Conservation (phyloP, 176 grass and related monocot genomes). For the Urochloa ruziziensis region DNA sequence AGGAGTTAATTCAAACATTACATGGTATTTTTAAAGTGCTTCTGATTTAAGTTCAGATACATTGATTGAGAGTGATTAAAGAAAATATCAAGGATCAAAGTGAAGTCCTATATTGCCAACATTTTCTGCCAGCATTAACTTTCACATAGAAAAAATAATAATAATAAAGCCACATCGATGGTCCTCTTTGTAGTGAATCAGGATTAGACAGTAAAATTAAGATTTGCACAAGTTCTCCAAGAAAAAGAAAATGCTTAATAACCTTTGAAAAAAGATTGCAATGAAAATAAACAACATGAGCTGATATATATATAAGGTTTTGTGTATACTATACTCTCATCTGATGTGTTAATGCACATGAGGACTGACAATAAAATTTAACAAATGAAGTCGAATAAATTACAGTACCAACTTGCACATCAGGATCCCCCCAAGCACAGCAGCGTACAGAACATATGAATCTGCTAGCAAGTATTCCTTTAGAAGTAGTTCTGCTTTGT, state of each 20-base stretch:
- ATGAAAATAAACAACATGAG: constrained; percentile 7
- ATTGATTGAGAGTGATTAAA: background rate
- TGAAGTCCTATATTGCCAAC: background rate
- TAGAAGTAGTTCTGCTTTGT: constrained; percentile 58
- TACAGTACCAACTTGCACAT: constrained; percentile 88
- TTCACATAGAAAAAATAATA: background rate
- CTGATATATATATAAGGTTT: background rate
- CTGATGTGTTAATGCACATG: background rate
- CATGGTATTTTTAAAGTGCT: background rate
- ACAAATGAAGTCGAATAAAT: background rate
- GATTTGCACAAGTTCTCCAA: background rate
- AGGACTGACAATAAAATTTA: background rate
- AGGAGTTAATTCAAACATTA: background rate
- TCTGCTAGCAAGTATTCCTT: constrained; percentile 83
- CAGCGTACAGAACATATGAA: constrained; percentile 63
- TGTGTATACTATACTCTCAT: background rate
- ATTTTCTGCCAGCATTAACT: background rate
- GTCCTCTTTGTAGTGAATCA: background rate
- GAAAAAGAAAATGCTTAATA: background rate
- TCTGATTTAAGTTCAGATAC: background rate
- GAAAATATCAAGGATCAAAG: background rate
- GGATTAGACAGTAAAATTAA: background rate
- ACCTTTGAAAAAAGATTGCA: background rate
- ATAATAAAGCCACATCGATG: background rate
- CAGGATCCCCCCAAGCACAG: constrained; percentile 64